Base-by-base conservation (phyloP, 2,329 filamentous ascomycete species). In the Penicillium sp. region DNA sequence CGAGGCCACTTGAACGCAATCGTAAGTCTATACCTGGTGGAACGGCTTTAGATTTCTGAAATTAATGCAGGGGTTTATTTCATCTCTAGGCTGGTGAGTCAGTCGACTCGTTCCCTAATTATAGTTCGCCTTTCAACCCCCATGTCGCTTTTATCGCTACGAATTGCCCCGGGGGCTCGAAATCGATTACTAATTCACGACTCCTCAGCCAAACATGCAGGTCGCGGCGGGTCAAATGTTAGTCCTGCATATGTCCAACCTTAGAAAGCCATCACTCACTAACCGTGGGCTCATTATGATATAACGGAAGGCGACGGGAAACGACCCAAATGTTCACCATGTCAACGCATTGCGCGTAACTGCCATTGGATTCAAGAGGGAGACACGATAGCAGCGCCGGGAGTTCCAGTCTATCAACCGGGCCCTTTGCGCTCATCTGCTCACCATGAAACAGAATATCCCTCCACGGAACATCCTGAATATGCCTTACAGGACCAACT, bases 201-300 rank as follows among this genome's bases (percentile, higher is more conserved):
- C 15, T 12, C 3, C 19, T 6, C 38, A 51, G 49, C 38, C 36
- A 57, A n/a, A 44, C 47, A 3, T 59, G 57, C 39, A 50, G 57
- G 12, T 33, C 44, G 50, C 48, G 53, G 15, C 43, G 57, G 19
- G 53, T 59, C 6, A 43, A 45, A 45, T 59, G 57, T 59, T 49
- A 44, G 57, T 56, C 33, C 29, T 50, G 4, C 19, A n/a, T 31
- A 25, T 17, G 0, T 27, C 17, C 5, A 13, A 17, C 27, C 29
- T 43, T 10, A 38, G 15, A 15, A 44, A 27, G 1, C 21, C 5
- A 33, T 35, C 19, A n/a, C 9, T 43, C 25, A n/a, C 25, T 42
- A 13, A 23, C 19, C 2, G 7, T 15, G n/a, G 1, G 15, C 8
- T 13, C 17, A 49, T 8, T 15, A 3, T 44, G 17, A 44, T 44